Evolutionary conservation across 192 early-diverging fungal species (phyloP), one percentile per base, ranked within the genome.

Genomic region (Phycomyces blakesleeanus): DNA sequence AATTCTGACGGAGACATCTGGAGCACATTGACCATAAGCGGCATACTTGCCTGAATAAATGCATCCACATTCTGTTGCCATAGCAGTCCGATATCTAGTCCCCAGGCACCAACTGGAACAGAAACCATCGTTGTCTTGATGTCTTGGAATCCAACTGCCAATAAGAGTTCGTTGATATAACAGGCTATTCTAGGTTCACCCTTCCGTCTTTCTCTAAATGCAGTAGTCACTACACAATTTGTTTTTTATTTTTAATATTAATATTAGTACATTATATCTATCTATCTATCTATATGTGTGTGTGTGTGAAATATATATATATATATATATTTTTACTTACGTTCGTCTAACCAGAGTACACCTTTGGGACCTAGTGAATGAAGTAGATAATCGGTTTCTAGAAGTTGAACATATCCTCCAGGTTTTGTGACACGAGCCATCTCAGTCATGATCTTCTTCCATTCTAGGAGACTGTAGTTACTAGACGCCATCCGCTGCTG

Each of bases 21-120:
- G 29, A 34, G 29, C 2, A 34, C 7, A 34, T 34, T 34, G 29
- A 37, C 0, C 22, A 61, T 24, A 34, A 49, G 51, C 9, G 59
- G 59, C 59, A 16, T 61, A 20, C 24, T 24, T 3, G 26, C 24
- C 15, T 61, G 44, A 15, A 61, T n/a, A 51, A 61, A 61, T 5
- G 42, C 10, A 51, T 27, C n/a, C 7, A 61, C 14, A 51, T 61
- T 61, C 16, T 61, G 59, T 15, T 61, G n/a, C 47, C 64, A 58
- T 20, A 56, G 34, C 24, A 57, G 21, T 34, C 64, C 64, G 22
- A 66, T 55, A 38, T 66, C 64, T 11, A 66, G 26, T 51, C 64
- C 64, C 64, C 64, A 66, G 21, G 41, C 11, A 24, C 64, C 64
- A 57, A 58, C 37, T 34, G 64, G 64, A 12, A 66, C 55, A 29